Evolutionary conservation across 2,329 filamentous ascomycete genomes (phyloP).

Genomic region (Fusarium poae): DNA sequence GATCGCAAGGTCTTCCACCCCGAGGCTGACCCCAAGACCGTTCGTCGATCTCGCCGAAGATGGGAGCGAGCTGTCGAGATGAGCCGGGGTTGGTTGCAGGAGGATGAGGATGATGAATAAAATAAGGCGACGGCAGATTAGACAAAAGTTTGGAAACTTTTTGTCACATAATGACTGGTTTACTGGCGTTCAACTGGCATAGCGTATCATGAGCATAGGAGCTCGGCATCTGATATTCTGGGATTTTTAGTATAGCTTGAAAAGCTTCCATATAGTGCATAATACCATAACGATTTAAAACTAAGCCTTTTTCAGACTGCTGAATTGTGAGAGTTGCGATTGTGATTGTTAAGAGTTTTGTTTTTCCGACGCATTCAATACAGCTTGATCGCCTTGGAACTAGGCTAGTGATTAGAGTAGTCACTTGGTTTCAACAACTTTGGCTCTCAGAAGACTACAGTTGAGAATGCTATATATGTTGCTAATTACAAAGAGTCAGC

Average conservation of each 20-base stretch:
- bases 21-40: constrained; percentile 63
- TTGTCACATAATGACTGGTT: constrained; percentile 24
- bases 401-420: not conserved
- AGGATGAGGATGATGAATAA: constrained; percentile 45
- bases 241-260: constrained; percentile 20
- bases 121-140: not conserved
- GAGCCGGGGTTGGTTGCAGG: constrained; percentile 66
- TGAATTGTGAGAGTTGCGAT: not conserved
- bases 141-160: constrained; percentile 7
- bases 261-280: constrained; percentile 27
- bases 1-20: constrained; percentile 79
- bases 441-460: too few species aligned
- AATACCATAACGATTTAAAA: constrained; percentile 24
- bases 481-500: not conserved
- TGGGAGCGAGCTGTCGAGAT: constrained; percentile 72
- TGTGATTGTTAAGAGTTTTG: not conserved
- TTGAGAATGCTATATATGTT: not conserved
- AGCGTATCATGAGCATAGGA: constrained; percentile 35
- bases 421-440: not conserved
- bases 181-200: constrained; percentile 28
- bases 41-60: constrained; percentile 59
- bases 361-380: too few species aligned
- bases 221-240: constrained; percentile 32
- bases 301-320: not conserved
- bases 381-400: not conserved